Base-by-base conservation (phyloP, 768 basidiomycete genomes). In the Lactifluus hygrophoroides region DNA sequence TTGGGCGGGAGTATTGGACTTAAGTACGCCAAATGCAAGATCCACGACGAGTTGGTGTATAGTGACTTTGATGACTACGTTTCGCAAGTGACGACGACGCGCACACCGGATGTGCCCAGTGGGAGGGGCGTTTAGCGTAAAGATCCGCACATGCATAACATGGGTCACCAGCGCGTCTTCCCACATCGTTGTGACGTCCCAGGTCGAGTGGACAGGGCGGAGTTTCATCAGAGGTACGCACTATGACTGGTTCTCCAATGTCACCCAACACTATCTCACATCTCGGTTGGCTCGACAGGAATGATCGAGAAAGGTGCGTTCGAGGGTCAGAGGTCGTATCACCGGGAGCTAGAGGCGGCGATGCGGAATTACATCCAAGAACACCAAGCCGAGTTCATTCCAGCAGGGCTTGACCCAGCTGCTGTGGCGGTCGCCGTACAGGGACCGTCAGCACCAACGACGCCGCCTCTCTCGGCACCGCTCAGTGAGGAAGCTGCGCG, bases 161-260 rank as follows among this genome's bases (percentile, higher is more conserved):
- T 99, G 94, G 94, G 94, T 91, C 13, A 86, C 87, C 51, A 74
- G 80, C 3, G 79, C 87, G 52, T 80, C 85, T 23, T 88, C 88
- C 6, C 83, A 79, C 57, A 83, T 99, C 13, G 63, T 94, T 10
- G 90, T 98, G 3, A 94, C 91, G 42, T 92, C 89, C 5, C 82
- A 88, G 63, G 90, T 98, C 1, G 94, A 97, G 60, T 99, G 95
- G 94, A 91, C 90, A 0, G 94, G 94, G 44, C 80, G 93, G 65
- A 94, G 91, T 73, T 98, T 97, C 73, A 94, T 99, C 71, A 95
- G 90, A 73, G 88, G 94, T 93, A 57, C 63, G 75, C 60, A 11
- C 37, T n/a, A n/a, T n/a, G 37, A 32, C 27, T 16, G 44, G 38
- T 7, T 43, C 19, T 25, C 13, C 10, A 21, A 56, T n/a, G n/a